These are phyloP conservation scores for Pichia sp. DNA, from an alignment of 1,139 yeast species.

Conservation along the genomic window DNA sequence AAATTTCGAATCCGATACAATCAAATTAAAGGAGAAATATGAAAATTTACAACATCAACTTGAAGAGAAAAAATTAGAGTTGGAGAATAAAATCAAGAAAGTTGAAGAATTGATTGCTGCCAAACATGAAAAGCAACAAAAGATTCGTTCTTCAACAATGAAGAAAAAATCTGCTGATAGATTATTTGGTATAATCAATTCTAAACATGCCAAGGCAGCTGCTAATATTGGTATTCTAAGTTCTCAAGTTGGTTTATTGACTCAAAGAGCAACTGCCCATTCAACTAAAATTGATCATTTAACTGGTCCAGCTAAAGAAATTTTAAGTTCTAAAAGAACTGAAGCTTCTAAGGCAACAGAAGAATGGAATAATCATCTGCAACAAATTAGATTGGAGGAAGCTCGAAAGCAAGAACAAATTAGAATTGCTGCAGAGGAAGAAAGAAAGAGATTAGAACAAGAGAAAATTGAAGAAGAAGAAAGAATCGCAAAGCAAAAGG, in stretches of 20 bases:
- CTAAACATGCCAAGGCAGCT: slow-evolving; percentile 34
- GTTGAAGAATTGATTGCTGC: slow-evolving; percentile 36
- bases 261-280: slow-evolving; percentile 39
- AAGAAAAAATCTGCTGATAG: slow-evolving; percentile 38
- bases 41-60: slow-evolving; percentile 39
- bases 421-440: slow-evolving; percentile 37
- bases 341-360: slow-evolving; percentile 37
- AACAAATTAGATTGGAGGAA: slow-evolving; percentile 36
- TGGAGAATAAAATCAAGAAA: slow-evolving; percentile 24
- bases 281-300: slow-evolving; percentile 38
- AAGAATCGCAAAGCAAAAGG: slow-evolving; percentile 19
- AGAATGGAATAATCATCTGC: slow-evolving; percentile 41
- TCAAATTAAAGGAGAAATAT: slow-evolving; percentile 38
- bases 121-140: slow-evolving; percentile 36
- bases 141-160: slow-evolving; percentile 32
- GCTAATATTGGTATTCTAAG: slow-evolving; percentile 34
- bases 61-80: slow-evolving; percentile 34
- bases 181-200: slow-evolving; percentile 30
- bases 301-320: slow-evolving; percentile 33
- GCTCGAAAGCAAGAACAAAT: slow-evolving; percentile 42
- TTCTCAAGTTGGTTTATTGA: slow-evolving; percentile 41
- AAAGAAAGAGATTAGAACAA: slow-evolving; percentile 37
- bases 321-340: slow-evolving; percentile 33
- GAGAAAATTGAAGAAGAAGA: slow-evolving; percentile 30
- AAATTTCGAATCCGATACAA: slow-evolving; percentile 37